Base-by-base conservation (phyloP, 805 yeast species). In the Candida jianshihensis region DNA sequence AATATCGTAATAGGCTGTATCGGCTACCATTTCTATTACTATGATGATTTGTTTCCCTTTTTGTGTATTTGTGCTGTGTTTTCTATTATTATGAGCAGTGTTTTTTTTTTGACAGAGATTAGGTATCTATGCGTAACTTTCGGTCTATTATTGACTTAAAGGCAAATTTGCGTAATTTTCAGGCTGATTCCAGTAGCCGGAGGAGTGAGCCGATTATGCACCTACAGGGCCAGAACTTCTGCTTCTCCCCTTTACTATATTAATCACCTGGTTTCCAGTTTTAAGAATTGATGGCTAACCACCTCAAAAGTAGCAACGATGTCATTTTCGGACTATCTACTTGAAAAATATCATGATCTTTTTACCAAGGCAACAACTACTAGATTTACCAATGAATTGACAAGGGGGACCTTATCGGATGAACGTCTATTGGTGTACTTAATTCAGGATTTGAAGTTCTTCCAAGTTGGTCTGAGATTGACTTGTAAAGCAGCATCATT, bases 1-100 rank as follows among this genome's bases (percentile, higher is more conserved):
- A 20, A 78, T 60, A 36, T 84, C 89, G 50, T 84, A 84, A 49
- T 83, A 84, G 15, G 69, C 70, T 0, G 85, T 78, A 47, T 84
- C 92, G 36, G 77, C 81, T 21, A 79, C 90, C 92, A 83, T 49
- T 26, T 6, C 22, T 5, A n/a, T 11, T 12, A 13, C 5, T 29
- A 14, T 13, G 6, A 24, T 6, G 14, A 24, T 11, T 13, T 9
- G 19, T 4, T 4, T 6, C 18, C 14, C 15, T 19, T 24, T 25
- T 11, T 19, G 11, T 13, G 12, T 6, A 11, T 14, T 10, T 14
- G 19, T 5, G 11, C 13, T 32, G 6, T 15, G 26, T 5, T 33
- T 6, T 15, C 9, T 17, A 8, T 33, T 10, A 7, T n/a, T n/a
- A n/a, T n/a, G n/a, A n/a, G n/a, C n/a, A n/a, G n/a, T n/a, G n/a